Evolutionary conservation across 2,329 filamentous ascomycete species (phyloP).

Genomic region (Aureobasidium sp.): DNA sequence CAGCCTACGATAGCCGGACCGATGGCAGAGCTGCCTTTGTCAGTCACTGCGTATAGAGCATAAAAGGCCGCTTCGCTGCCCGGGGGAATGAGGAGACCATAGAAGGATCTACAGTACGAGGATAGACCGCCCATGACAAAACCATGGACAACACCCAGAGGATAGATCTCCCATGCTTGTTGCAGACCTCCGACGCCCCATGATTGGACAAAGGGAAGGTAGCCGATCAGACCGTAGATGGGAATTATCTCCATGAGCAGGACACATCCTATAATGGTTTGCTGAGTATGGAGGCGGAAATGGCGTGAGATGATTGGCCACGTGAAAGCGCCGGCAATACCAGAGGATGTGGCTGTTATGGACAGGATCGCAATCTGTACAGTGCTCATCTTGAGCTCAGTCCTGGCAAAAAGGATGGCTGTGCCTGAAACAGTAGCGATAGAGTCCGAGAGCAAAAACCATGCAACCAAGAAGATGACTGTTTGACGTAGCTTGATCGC

Average conservation of each 20-base stretch:
- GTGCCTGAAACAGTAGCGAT: slow-evolving; percentile 93
- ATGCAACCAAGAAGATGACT: slow-evolving; percentile 69
- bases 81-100: slow-evolving; percentile 81
- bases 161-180: slow-evolving; percentile 88
- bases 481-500: slow-evolving; percentile 64
- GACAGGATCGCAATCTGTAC: slow-evolving; percentile 82
- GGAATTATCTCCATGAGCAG: slow-evolving; percentile 82
- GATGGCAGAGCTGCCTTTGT: slow-evolving; percentile 87
- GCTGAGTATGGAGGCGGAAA: slow-evolving; percentile 63
- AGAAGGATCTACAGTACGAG: slow-evolving; percentile 83
- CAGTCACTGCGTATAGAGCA: slow-evolving; percentile 88
- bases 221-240: slow-evolving; percentile 77
- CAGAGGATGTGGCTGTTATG: slow-evolving; percentile 76
- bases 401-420: slow-evolving; percentile 88
- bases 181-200: slow-evolving; percentile 76
- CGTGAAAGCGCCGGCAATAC: slow-evolving; percentile 78
- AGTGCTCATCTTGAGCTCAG: slow-evolving; percentile 77
- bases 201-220: slow-evolving; percentile 64
- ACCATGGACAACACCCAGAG: slow-evolving; percentile 76
- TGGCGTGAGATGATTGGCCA: slow-evolving; percentile 72
- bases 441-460: slow-evolving; percentile 89
- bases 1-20: slow-evolving; percentile 83
- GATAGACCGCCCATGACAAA: slow-evolving; percentile 82
- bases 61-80: slow-evolving; percentile 92
- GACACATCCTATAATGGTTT: slow-evolving; percentile 80